Evolutionary conservation across 495 filamentous ascomycete species (phyloP), one percentile per base, ranked within the genome.

Genomic region (Astrocystis sublimbata): DNA sequence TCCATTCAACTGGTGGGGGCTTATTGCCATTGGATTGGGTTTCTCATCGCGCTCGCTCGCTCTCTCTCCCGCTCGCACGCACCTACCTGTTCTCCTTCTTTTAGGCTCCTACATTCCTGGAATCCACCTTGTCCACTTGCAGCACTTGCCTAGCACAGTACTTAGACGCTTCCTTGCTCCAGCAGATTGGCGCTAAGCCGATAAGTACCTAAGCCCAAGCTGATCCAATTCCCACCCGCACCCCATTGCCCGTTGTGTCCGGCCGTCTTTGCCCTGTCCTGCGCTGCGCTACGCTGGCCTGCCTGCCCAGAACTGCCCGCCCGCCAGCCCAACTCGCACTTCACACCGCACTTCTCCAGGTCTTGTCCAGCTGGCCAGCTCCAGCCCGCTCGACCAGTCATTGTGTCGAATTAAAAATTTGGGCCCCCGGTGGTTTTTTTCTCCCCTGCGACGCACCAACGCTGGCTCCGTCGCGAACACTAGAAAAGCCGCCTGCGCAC

Each of bases 331-430:
- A 24, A n/a, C 12, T 56, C 30, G 40, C 51, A 31, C 46, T 62
- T 49, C 60, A 62, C 60, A 62, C 60, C 60, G 60, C 60, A 62
- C 51, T 62, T 62, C 60, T 45, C 58, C 43, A 62, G 60, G 28
- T 40, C 19, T 23, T 30, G 60, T 51, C 45, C 31, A 45, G 10
- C 10, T 31, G 45, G 49, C 50, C 43, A 62, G 60, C 19, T 40
- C 19, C 23, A 41, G 60, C 60, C 45, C 31, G 36, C 5, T 15
- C 41, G 45, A 40, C 50, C 59, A 61, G 49, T 61, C 59, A 61
- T 61, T 33, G 38, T 19, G 15, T 56, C 19, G 36, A 30, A 28
- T 41, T 54, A 28, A 43, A 28, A 42, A 36, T 61, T 52, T 36
- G n/a, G 31, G 57, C 30, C 28, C 59, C 58, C 50, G 36, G 49